Percentiles rank a stretch among this genome's conserved stretches.
Evolutionary conservation across 169 alveolate genomes (phyloP).

Genomic region (Cryptosporidium felis): DNA sequence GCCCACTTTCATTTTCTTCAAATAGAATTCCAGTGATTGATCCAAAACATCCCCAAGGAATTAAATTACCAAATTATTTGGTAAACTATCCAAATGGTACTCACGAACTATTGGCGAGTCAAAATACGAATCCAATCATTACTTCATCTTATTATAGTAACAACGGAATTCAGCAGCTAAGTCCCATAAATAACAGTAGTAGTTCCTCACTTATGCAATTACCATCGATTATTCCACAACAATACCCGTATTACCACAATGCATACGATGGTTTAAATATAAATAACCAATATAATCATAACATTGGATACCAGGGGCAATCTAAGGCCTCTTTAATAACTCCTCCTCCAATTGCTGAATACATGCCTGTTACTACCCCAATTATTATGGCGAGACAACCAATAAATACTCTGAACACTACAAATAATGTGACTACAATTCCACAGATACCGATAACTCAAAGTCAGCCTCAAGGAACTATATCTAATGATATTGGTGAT

Average conservation of each 20-base stretch:
- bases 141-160: slow-evolving; percentile 1
- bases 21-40: slow-evolving; percentile 34
- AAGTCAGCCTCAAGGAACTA: neutral
- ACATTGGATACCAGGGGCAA: slow-evolving; percentile 12
- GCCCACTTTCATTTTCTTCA: slow-evolving; percentile 43
- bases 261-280: neutral
- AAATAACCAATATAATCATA: slow-evolving; percentile 30
- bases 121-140: neutral
- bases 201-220: neutral
- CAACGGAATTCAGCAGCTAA: neutral
- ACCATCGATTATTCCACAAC: slow-evolving; percentile 18
- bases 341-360: slow-evolving; percentile 61
- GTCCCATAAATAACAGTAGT: neutral
- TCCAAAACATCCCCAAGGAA: slow-evolving; percentile 19
- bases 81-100: slow-evolving; percentile 2
- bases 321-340: neutral
- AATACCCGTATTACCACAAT: slow-evolving; percentile 17
- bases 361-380: slow-evolving; percentile 67
- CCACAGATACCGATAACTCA: slow-evolving; percentile 4
- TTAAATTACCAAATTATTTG: slow-evolving; percentile 16
- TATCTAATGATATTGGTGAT: neutral
- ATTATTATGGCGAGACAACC: slow-evolving; percentile 61
- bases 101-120: neutral
- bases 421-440: neutral
- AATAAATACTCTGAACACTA: neutral